These are phyloP conservation scores for Fusarium chuoi DNA, from an alignment of 2,329 filamentous ascomycete genomes.

Conservation along the genomic window DNA sequence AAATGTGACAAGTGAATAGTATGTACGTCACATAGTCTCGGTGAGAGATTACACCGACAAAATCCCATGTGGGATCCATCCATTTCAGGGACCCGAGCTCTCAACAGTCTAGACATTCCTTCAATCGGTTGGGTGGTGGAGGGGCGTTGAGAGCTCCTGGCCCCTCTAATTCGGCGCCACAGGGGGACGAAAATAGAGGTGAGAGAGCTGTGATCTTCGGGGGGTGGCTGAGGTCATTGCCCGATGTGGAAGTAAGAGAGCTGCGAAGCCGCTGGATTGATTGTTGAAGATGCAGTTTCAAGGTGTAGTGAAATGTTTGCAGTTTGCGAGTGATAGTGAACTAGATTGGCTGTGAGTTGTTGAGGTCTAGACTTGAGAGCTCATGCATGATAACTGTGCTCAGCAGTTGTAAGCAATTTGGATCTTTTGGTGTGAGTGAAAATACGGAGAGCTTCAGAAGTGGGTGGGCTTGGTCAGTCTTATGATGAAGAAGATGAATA, in stretches of 20 bases:
- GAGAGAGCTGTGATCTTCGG: constrained; percentile 21
- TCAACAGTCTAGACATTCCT: constrained; percentile 37
- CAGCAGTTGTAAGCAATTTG: constrained; percentile 8
- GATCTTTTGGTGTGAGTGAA: background rate
- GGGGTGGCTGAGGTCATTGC: constrained; percentile 22
- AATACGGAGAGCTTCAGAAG: background rate
- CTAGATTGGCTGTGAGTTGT: background rate
- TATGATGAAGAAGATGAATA: background rate
- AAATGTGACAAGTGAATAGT: background rate
- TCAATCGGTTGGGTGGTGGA: constrained; percentile 32
- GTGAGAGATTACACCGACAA: constrained; percentile 36
- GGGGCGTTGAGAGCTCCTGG: constrained; percentile 28
- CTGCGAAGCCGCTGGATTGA: background rate
- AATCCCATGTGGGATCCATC: constrained; percentile 11
- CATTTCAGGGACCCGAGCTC: constrained; percentile 25
- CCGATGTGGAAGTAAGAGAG: constrained; percentile 2
- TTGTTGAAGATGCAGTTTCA: constrained; percentile 5
- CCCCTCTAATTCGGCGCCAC: constrained; percentile 26
- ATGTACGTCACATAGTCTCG: constrained; percentile 12
- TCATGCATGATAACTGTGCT: background rate
- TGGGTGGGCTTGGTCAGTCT: background rate
- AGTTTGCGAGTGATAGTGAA: background rate
- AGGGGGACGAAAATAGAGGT: constrained; percentile 12
- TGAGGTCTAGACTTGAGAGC: background rate
- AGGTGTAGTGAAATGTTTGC: background rate